Evolutionary conservation across 805 yeast species (phyloP), one percentile per base, ranked within the genome.

Genomic region (Cyberlindnera meyerae): DNA sequence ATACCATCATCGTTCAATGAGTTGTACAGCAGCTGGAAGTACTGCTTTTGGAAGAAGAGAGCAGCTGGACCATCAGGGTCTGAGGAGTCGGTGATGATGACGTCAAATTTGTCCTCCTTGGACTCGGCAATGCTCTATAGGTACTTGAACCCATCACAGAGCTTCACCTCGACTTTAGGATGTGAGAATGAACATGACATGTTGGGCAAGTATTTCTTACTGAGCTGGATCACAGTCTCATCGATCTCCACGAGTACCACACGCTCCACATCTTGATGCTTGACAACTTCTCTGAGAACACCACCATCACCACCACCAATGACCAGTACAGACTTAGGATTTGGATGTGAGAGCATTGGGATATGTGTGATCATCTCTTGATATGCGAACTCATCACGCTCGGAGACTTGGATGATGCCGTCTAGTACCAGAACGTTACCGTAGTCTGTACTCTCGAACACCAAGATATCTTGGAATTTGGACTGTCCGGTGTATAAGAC

Each of bases 301-400:
- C 97, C 97, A 46, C 97, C 95, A 59, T 88, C 97, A 29, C 97
- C 97, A 18, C 97, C 97, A 18, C 97, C 97, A 51, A 88, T 84
- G 21, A 88, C 93, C 34, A 88, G 71, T 8, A 87, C 94, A 37
- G 70, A 73, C 49, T 73, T 74, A 2, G 97, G 96, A 28, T 68
- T 53, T 4, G 76, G 75, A 62, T 88, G 97, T 9, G 85, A 64
- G 73, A 79, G 77, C 39, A 89, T 54, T 5, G 96, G 89, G 20
- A 86, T 61, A 59, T 89, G 95, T 3, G 94, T 66, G 44, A 88
- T 89, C 79, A 86, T 77, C 58, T 88, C 97, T 63, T 88, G 97
- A 61, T 88, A 88, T 11, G 95, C 87, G 60, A 85, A 88, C 60
- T 88, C 97, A 61, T 89, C 97, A 40, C 87, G 69, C 58, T 89